A percentile compares a stretch with the other conserved stretches of the same genome.
Evolutionary conservation across 495 filamentous ascomycete species (phyloP).

Genomic region (Geoglossum glabrum): DNA sequence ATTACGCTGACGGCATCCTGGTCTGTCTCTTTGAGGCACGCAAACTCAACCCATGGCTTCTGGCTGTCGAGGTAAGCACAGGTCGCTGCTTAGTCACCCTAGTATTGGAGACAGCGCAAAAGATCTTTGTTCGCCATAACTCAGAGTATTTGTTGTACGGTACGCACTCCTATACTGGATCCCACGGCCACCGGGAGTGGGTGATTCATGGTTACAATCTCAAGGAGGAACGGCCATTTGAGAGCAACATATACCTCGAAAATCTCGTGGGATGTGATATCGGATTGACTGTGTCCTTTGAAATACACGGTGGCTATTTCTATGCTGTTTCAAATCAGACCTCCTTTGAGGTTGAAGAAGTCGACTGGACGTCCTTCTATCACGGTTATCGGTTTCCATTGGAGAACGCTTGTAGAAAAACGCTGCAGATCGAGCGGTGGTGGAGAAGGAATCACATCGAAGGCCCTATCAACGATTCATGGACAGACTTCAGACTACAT

Average conservation of each 20-base stretch:
- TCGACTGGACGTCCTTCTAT: slow-evolving; percentile 53
- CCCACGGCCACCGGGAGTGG: slow-evolving; percentile 39
- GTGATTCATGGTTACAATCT: slow-evolving; percentile 35
- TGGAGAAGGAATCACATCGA: slow-evolving; percentile 53
- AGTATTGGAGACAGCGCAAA: slow-evolving; percentile 26
- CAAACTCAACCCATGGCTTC: slow-evolving; percentile 26
- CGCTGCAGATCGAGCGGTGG: slow-evolving; percentile 22
- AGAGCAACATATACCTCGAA: slow-evolving; percentile 24
- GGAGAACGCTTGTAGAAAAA: slow-evolving; percentile 15
- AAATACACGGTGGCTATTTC: slow-evolving; percentile 45
- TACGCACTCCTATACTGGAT: slow-evolving; percentile 30
- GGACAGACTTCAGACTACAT: slow-evolving; percentile 46
- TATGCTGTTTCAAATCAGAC: slow-evolving; percentile 53
- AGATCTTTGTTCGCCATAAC: slow-evolving; percentile 51
- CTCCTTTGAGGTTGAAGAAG: slow-evolving; percentile 40
- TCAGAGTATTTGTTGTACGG: slow-evolving; percentile 45
- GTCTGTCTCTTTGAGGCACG: slow-evolving; percentile 29
- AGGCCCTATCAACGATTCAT: slow-evolving; percentile 59
- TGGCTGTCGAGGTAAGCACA: slow-evolving; percentile 31
- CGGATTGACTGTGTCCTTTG: slow-evolving; percentile 48
- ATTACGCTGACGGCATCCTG: slow-evolving; percentile 40
- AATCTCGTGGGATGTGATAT: slow-evolving; percentile 43
- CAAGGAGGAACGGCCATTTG: slow-evolving; percentile 14
- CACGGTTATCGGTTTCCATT: slow-evolving; percentile 42
- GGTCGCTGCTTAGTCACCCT: slow-evolving; percentile 21